Evolutionary conservation across 768 basidiomycete species (phyloP).

Genomic region (Lyophyllum shimeji): DNA sequence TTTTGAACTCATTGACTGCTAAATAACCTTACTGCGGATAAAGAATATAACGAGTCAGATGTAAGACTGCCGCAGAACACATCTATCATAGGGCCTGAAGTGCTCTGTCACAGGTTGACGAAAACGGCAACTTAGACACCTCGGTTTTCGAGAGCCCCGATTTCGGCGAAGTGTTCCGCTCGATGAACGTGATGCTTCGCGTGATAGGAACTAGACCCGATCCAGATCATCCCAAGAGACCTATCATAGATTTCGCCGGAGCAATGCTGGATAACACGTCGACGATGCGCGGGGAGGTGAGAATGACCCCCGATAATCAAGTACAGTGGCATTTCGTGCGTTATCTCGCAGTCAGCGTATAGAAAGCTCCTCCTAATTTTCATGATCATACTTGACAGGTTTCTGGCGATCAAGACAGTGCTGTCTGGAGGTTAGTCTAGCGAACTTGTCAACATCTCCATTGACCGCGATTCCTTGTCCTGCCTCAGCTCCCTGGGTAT

Average conservation of each 20-base stretch:
- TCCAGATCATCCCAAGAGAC: slow-evolving; percentile 47
- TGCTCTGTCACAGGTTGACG: slow-evolving; percentile 24
- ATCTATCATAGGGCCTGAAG: not conserved
- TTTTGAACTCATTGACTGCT: not conserved
- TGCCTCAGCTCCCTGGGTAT: slow-evolving; percentile 55
- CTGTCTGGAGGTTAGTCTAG: slow-evolving; percentile 56
- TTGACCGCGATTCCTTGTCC: not conserved
- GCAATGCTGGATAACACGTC: slow-evolving; percentile 45
- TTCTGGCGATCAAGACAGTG: slow-evolving; percentile 50
- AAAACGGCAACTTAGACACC: slow-evolving; percentile 33
- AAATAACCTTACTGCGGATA: not conserved
- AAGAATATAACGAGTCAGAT: slow-evolving; percentile 42
- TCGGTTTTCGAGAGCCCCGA: slow-evolving; percentile 49
- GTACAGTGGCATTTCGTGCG: slow-evolving; percentile 67
- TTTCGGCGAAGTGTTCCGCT: slow-evolving; percentile 53
- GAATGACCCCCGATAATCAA: slow-evolving; percentile 56
- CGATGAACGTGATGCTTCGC: slow-evolving; percentile 45
- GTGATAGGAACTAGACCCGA: slow-evolving; percentile 43
- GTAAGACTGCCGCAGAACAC: slow-evolving; percentile 19
- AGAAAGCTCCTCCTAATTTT: not conserved
- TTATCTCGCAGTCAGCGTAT: not conserved
- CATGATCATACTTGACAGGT: slow-evolving; percentile 29
- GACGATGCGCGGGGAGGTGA: slow-evolving; percentile 52
- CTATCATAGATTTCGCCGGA: slow-evolving; percentile 54
- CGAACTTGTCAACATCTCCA: not conserved